Evolutionary conservation across 306 rosid species (phyloP).

Genomic region (Carpinus fangiana): DNA sequence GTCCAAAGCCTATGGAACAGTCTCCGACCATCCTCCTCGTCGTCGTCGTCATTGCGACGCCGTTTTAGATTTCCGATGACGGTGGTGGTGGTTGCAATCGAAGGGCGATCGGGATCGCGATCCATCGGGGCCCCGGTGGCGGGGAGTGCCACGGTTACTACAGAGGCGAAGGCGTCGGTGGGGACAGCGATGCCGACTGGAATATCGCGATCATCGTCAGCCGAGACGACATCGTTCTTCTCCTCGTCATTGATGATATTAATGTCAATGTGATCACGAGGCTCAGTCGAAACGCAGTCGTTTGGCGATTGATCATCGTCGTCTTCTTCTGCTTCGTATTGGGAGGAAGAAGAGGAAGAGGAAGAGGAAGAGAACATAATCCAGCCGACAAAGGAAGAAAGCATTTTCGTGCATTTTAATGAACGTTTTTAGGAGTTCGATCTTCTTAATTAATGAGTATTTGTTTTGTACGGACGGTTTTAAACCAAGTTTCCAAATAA

Average conservation of each 20-base stretch:
- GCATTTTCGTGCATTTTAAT: background rate
- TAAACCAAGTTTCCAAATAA: background rate
- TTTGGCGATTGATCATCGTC: background rate
- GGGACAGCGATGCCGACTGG: slow-evolving; percentile 25
- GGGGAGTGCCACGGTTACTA: slow-evolving; percentile 29
- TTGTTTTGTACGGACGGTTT: background rate
- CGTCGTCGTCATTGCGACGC: slow-evolving; percentile 12
- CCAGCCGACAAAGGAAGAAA: slow-evolving; percentile 10
- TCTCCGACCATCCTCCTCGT: slow-evolving; percentile 42
- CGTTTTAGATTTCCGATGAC: slow-evolving; percentile 22
- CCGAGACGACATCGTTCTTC: slow-evolving; percentile 23
- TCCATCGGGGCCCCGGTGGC: background rate
- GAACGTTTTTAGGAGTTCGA: background rate
- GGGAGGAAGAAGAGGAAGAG: slow-evolving; percentile 20
- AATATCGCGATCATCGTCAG: slow-evolving; percentile 31
- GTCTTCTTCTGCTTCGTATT: slow-evolving; percentile 29
- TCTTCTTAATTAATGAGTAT: background rate
- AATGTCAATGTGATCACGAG: no score
- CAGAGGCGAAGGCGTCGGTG: slow-evolving; percentile 18
- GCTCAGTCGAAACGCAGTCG: background rate
- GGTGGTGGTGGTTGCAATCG: background rate
- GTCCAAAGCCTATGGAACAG: slow-evolving; percentile 59
- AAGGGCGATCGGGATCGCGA: background rate
- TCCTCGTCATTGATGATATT: background rate
- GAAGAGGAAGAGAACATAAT: background rate